phyloP scores from a whole-genome alignment of 139 green algal genomes.

The Pseudopediastrum boryanum region DNA sequence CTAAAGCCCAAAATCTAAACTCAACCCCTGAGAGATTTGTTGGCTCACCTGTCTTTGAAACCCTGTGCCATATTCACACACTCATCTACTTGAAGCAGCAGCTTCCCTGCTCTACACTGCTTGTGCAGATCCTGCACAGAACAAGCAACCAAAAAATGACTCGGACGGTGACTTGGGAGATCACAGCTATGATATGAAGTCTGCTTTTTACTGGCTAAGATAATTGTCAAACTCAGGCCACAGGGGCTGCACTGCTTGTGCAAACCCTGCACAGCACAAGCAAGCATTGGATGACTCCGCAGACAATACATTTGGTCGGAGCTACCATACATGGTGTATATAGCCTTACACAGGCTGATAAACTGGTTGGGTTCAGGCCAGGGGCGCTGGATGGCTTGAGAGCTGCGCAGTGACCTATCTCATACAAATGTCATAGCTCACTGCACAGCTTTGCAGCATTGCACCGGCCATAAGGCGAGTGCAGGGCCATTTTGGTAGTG shows the following conservation, averaged over 20 bases:
- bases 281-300: neutral
- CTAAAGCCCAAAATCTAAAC: neutral
- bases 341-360: no score
- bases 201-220: neutral
- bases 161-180: neutral
- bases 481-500: no score
- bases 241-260: neutral
- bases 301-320: neutral
- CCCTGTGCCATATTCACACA: slow-evolving; percentile 65
- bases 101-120: slow-evolving; percentile 52
- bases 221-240: neutral
- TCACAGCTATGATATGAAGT: neutral
- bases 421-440: no score
- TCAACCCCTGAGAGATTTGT: neutral
- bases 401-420: no score
- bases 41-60: slow-evolving; percentile 58
- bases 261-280: neutral
- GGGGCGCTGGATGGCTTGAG: no score
- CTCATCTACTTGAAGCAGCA: slow-evolving; percentile 80
- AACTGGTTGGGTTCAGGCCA: no score
- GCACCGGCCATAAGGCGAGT: no score
- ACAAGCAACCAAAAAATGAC: neutral
- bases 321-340: no score
- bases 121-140: slow-evolving; percentile 56
- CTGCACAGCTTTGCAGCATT: no score